Conservation (phyloP, 768 basidiomycete genomes). For the Rhizopogon rudus region DNA sequence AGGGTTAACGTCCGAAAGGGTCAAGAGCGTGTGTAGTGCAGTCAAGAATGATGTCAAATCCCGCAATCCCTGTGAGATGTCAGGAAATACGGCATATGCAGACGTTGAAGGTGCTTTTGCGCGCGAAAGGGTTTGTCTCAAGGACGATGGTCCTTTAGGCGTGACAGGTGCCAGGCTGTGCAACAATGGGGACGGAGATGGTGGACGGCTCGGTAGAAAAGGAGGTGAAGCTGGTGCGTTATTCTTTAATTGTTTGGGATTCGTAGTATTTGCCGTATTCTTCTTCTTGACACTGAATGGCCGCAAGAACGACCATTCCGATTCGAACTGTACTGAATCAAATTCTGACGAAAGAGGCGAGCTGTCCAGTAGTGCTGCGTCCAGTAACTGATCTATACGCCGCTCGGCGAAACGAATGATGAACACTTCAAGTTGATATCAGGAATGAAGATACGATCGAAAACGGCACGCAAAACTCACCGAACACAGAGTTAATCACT, state of each 20-base stretch:
- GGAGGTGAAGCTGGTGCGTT: constrained; percentile 43
- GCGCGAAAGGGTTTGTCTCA: constrained; percentile 59
- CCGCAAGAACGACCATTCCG: constrained; percentile 91
- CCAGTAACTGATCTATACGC: constrained; percentile 82
- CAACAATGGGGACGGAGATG: constrained; percentile 46
- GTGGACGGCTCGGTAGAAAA: constrained; percentile 41
- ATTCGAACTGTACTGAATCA: constrained; percentile 86
- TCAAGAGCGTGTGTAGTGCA: constrained; percentile 77
- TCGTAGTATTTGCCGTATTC: constrained; percentile 18
- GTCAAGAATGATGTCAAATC: constrained; percentile 79
- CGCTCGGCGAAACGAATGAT: constrained; percentile 91
- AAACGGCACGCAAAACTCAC: constrained; percentile 35
- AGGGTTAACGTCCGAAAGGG: constrained; percentile 87
- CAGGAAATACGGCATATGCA: constrained; percentile 45
- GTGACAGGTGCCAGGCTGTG: constrained; percentile 39
- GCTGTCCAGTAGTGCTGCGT: constrained; percentile 78
- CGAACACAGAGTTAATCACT: constrained; percentile 91
- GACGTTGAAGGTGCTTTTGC: constrained; percentile 44
- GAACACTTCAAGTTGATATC: constrained; percentile 56
- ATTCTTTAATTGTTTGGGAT: constrained; percentile 26
- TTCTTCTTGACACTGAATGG: constrained; percentile 66
- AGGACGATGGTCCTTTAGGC: constrained; percentile 58
- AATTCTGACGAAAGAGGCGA: constrained; percentile 73
- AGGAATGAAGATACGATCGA: constrained; percentile 4
- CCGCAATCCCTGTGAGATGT: constrained; percentile 37